Base-by-base conservation (phyloP, 495 filamentous ascomycete genomes). In the Podospora pseudopauciseta region DNA sequence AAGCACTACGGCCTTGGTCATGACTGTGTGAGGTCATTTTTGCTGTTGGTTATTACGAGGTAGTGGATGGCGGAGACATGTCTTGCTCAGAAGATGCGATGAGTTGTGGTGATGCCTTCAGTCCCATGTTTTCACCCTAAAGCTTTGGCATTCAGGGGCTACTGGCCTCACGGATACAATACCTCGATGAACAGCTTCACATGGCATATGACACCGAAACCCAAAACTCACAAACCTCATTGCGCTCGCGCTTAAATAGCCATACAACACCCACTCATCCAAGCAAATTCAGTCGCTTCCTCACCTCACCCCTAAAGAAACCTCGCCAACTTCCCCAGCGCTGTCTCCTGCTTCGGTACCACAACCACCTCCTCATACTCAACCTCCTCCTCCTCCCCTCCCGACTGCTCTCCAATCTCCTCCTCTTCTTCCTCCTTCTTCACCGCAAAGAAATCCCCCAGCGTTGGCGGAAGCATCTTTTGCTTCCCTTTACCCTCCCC, bases 311-410 rank as follows among this genome's bases (percentile, higher is more conserved):
- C 39, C 39, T 49, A 49, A 54, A 61, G 26, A 28, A 68, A 34
- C 53, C 20, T 67, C 23, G 66, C 66, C 18, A 54, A 23, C 15
- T 62, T 20, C 64, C 72, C 72, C 16, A 74, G 20, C 44, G 49
- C 66, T 13, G 72, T 65, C 66, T 72, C 70, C 0, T 1, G 44
- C 34, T 63, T 67, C 18, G 70, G 60, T 23, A 65, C 68, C 2
- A 74, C 13, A 1, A 68, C 32, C 20, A 53, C 70, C 27, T 74
- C 66, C 32, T 69, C 64, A 56, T 61, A 70, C 64, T 70, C 68
- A 4, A 49, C 5, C 60, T 69, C 71, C 26, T 30, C 63, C 16
- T 53, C 61, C 3, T 9, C 15, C 2, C n/a, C 49, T 4, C 56
- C 44, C 44, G 54, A 27, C 18, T 66, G 32, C 39, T 30, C 18